Evolutionary conservation across 2,329 filamentous ascomycete species (phyloP).

Genomic region (Scedosporium aurantiacum): DNA sequence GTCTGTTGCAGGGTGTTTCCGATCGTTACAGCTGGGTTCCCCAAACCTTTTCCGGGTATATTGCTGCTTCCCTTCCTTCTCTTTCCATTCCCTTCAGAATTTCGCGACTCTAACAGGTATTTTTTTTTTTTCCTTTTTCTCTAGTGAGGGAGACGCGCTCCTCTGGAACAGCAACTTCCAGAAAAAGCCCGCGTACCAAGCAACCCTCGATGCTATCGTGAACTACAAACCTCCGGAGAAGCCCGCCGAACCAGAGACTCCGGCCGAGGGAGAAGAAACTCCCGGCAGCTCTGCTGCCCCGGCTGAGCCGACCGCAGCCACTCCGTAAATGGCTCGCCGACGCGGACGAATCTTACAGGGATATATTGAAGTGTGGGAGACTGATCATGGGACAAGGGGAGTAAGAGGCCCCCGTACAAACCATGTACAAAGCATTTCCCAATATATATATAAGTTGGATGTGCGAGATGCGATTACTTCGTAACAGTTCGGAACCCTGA

Average conservation of each 20-base stretch:
- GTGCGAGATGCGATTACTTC: not conserved
- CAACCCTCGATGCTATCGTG: constrained; percentile 10
- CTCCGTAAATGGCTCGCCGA: not conserved
- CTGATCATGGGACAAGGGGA: no score
- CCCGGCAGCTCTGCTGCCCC: not conserved
- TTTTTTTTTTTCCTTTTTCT: not conserved
- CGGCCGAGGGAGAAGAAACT: not conserved
- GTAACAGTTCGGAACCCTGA: not conserved
- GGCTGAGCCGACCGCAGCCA: not conserved
- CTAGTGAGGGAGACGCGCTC: constrained; percentile 8
- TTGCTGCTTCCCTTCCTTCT: not conserved
- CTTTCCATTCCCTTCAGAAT: no score
- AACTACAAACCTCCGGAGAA: constrained; percentile 7
- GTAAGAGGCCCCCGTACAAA: no score
- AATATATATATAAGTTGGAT: not conserved
- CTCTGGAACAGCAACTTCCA: constrained; percentile 13
- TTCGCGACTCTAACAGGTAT: no score
- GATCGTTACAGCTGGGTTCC: constrained; percentile 17
- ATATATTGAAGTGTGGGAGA: no score
- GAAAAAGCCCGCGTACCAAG: constrained; percentile 14
- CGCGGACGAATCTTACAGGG: no score
- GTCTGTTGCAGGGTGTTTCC: constrained; percentile 13
- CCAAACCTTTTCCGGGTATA: constrained; percentile 13
- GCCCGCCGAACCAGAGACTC: not conserved
- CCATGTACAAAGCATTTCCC: not conserved